phyloP scores from a whole-genome alignment of 768 basidiomycete genomes.

The Rhodotorula babjevae region DNA sequence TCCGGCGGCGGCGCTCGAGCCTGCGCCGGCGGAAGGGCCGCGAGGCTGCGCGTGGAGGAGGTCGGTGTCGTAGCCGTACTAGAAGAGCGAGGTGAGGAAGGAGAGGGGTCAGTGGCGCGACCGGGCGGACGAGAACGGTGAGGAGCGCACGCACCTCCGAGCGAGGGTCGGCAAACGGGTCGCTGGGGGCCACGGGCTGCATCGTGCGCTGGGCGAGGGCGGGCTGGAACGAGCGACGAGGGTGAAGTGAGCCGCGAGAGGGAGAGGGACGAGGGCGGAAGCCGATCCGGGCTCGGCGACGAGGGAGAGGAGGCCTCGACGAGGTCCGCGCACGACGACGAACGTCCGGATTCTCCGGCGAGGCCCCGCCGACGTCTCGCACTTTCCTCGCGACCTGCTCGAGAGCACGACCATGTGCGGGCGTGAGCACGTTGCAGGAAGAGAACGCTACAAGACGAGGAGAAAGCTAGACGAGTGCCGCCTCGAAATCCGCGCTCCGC shows the following conservation, averaged over 20 bases:
- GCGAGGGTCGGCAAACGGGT: constrained; percentile 16
- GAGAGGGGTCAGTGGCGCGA: background rate
- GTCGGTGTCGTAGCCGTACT: constrained; percentile 21
- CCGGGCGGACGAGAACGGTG: background rate
- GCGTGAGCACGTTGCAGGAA: too few relatives aligned
- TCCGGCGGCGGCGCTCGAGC: background rate
- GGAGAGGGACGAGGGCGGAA: background rate
- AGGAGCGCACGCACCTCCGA: constrained; percentile 11
- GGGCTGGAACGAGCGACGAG: background rate
- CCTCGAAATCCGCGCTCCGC: background rate
- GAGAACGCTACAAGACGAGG: background rate
- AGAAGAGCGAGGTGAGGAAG: background rate
- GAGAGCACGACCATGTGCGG: too few relatives aligned
- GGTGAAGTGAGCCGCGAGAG: background rate
- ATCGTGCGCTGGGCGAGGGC: background rate
- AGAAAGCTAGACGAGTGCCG: background rate
- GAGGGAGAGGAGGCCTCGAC: background rate
- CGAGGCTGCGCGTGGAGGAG: background rate
- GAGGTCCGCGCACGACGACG: background rate
- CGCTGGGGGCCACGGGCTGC: background rate
- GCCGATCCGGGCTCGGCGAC: too few relatives aligned
- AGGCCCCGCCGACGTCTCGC: too few relatives aligned
- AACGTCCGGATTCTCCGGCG: background rate
- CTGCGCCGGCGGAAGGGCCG: background rate
- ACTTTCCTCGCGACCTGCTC: too few relatives aligned